A percentile compares a stretch with the other conserved stretches of the same genome.
Conservation (phyloP, 352 stramenopile species). For the Globisporangium paroecandrum region DNA sequence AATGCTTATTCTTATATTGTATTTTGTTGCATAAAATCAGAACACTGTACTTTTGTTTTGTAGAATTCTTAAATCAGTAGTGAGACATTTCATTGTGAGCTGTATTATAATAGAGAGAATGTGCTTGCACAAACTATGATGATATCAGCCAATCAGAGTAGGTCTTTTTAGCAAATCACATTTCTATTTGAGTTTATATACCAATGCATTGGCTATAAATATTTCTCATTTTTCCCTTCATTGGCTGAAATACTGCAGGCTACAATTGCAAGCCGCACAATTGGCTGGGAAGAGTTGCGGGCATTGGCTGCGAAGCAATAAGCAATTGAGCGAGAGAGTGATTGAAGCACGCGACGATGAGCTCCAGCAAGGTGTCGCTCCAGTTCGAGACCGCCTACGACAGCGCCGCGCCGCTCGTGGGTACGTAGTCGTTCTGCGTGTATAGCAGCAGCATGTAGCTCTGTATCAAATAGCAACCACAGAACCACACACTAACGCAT, state of each 20-base stretch:
- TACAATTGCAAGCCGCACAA: neutral
- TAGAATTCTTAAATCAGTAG: neutral
- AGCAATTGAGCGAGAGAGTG: conserved; percentile 9
- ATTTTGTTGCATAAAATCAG: neutral
- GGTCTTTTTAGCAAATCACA: neutral
- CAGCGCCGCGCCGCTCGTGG: conserved; percentile 50
- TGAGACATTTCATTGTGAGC: neutral
- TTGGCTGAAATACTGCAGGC: neutral
- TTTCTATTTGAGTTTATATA: neutral
- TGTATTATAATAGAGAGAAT: neutral
- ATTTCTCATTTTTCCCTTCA: neutral
- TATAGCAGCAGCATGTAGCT: neutral
- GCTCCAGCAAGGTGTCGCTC: conserved; percentile 50
- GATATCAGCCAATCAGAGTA: too few relatives aligned
- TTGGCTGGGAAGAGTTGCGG: conserved; percentile 34
- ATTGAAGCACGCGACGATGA: conserved; percentile 32
- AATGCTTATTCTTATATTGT: neutral
- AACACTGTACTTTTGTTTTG: neutral
- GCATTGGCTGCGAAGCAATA: conserved; percentile 4
- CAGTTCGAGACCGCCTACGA: conserved; percentile 62
- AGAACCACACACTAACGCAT: neutral
- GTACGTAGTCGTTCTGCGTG: conserved; percentile 25
- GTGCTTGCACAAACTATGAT: neutral
- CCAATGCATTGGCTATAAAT: neutral
- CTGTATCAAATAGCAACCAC: neutral